Conservation (phyloP, 2,329 filamentous ascomycete species). For the Ascochyta koolunga region DNA sequence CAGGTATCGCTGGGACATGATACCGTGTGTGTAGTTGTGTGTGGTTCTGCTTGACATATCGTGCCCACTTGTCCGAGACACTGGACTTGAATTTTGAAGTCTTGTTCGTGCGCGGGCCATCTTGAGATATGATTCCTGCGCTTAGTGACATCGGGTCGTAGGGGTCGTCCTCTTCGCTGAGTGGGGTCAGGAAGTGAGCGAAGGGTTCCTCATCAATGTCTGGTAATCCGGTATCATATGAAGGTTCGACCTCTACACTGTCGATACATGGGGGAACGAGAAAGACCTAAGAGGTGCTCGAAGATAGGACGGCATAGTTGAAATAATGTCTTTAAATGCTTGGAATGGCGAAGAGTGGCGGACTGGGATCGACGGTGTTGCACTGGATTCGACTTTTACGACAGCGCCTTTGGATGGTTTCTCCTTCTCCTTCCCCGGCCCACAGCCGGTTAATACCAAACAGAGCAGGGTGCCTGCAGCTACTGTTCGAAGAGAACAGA, state of each 20-base stretch:
- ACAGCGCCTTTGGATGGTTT: conserved; percentile 26
- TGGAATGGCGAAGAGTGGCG: conserved; percentile 29
- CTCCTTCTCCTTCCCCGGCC: conserved; percentile 33
- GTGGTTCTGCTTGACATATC: conserved; percentile 48
- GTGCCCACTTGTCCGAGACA: conserved; percentile 49
- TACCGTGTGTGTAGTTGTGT: conserved; percentile 40
- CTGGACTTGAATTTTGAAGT: conserved; percentile 48
- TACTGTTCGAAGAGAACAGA: conserved; percentile 20
- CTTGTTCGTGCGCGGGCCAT: conserved; percentile 39
- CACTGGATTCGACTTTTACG: conserved; percentile 35
- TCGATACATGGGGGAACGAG: conserved; percentile 46
- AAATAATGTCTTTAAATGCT: conserved; percentile 31
- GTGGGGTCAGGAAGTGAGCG: conserved; percentile 51
- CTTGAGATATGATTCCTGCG: conserved; percentile 46
- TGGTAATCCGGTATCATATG: conserved; percentile 32
- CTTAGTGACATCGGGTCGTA: conserved; percentile 46
- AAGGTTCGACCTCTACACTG: conserved; percentile 28
- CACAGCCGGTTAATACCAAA: conserved; percentile 38
- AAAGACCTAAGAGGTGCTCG: conserved; percentile 37
- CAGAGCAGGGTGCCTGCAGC: conserved; percentile 26
- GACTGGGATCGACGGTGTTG: conserved; percentile 29
- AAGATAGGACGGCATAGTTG: conserved; percentile 45
- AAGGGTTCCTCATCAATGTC: conserved; percentile 53
- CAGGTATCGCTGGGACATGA: conserved; percentile 33
- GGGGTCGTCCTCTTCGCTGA: conserved; percentile 50